phyloP scores from a whole-genome alignment of 148 eudicot genomes.

The Agrostemma githago region DNA sequence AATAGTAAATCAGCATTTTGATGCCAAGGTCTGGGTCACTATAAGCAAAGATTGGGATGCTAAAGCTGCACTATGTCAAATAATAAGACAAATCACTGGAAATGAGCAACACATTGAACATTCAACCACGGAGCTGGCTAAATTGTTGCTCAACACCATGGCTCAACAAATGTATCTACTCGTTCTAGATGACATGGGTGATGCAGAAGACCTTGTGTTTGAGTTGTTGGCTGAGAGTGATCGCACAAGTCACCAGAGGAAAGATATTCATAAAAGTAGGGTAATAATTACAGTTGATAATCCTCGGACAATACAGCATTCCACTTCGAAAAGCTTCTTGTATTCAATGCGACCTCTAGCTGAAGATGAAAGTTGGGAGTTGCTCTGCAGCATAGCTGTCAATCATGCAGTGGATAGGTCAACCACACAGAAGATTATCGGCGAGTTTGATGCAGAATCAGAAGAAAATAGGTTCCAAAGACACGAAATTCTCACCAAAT shows the following conservation, averaged over 20 bases:
- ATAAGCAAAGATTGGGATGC: constrained; percentile 17
- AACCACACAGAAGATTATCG: constrained; percentile 11
- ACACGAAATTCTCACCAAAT: constrained; percentile 9
- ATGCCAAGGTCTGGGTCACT: constrained; percentile 13
- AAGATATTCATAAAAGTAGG: constrained; percentile 11
- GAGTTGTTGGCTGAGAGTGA: constrained; percentile 15
- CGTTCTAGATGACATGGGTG: constrained; percentile 19
- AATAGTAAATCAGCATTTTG: neutral
- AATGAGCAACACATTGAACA: neutral
- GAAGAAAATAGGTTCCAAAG: neutral
- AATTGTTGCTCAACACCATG: constrained; percentile 2
- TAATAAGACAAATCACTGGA: constrained; percentile 16
- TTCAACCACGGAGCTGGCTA: constrained; percentile 4
- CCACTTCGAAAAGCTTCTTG: constrained; percentile 6
- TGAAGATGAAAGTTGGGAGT: constrained; percentile 19
- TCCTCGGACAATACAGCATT: constrained; percentile 11
- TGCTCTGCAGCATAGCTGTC: constrained; percentile 15
- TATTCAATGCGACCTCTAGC: constrained; percentile 15
- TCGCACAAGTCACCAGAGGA: constrained; percentile 6
- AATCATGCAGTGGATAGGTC: constrained; percentile 9
- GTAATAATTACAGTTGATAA: constrained; percentile 17
- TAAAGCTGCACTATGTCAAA: constrained; percentile 10
- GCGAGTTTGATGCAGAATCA: neutral
- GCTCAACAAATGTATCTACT: constrained; percentile 12
- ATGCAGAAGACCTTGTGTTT: constrained; percentile 20